Evolutionary conservation across 1,284 basidiomycete genomes (phyloP), one percentile per base, ranked within the genome.

Genomic region (Mycosarcoma maydis): DNA sequence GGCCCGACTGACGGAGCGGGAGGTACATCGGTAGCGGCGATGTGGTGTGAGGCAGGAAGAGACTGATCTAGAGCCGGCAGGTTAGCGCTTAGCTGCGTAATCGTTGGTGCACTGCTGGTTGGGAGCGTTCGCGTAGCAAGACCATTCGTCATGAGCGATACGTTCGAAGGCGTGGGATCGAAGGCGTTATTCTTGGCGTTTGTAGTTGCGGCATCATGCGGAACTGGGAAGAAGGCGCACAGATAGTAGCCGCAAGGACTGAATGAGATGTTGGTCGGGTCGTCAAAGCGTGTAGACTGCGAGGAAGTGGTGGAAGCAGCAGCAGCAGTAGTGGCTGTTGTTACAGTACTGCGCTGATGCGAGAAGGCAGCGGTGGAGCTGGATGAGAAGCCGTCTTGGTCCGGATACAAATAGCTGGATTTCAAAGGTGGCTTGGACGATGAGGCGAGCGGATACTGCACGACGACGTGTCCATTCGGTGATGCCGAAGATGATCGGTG

Each of bases 171-270:
- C n/a, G n/a, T n/a, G n/a, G n/a, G n/a, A n/a, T n/a, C n/a, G n/a
- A n/a, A n/a, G n/a, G n/a, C n/a, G n/a, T n/a, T n/a, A n/a, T n/a
- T n/a, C n/a, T n/a, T n/a, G n/a, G n/a, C n/a, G n/a, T n/a, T n/a
- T n/a, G n/a, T n/a, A n/a, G n/a, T n/a, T n/a, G n/a, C n/a, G n/a
- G n/a, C n/a, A n/a, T n/a, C n/a, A n/a, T n/a, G 4, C n/a, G 24
- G 16, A 6, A 24, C 20, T 1, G 50, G 49, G 23, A 72, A 72
- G 38, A 48, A 56, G 6, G 69, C 69, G 37, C 58, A 61, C 2
- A 72, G 54, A 33, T 59, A 62, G 52, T 53, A 72, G 17, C 69
- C 69, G 43, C 69, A 72, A 2, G 54, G 64, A 44, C 69, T 72
- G 53, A 72, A 72, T 9, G 54, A 50, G 42, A 72, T 67, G 33